phyloP scores from a whole-genome alignment of 352 stramenopile genomes.

The Pythium scleroteichum region DNA sequence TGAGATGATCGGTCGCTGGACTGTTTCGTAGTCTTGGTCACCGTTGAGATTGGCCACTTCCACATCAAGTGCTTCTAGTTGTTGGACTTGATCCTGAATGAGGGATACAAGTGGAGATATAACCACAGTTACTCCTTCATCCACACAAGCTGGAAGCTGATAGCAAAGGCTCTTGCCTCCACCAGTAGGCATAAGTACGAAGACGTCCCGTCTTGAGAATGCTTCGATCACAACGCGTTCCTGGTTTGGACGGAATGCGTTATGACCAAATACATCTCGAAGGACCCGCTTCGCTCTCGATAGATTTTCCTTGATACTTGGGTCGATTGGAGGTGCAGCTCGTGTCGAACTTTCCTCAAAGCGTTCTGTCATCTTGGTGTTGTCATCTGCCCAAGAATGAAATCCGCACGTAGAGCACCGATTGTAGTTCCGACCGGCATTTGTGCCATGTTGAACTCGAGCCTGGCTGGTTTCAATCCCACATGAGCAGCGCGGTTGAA shows the following conservation, averaged over 20 bases:
- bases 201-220: slow-evolving; percentile 94
- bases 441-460: slow-evolving; percentile 66
- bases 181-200: slow-evolving; percentile 99
- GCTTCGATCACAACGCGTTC: slow-evolving; percentile 93
- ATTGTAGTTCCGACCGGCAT: slow-evolving; percentile 69
- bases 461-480: slow-evolving; percentile 58
- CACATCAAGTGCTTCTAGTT: slow-evolving; percentile 92
- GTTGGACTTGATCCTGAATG: slow-evolving; percentile 99
- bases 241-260: slow-evolving; percentile 94
- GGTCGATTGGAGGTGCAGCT: slow-evolving; percentile 30
- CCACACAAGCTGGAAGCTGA: slow-evolving; percentile 89
- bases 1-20: slow-evolving; percentile 85
- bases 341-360: slow-evolving; percentile 12
- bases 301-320: slow-evolving; percentile 66
- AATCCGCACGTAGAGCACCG: slow-evolving; percentile 76
- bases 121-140: slow-evolving; percentile 95
- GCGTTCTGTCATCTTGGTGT: not conserved
- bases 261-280: slow-evolving; percentile 95
- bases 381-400: slow-evolving; percentile 59
- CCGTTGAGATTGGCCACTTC: slow-evolving; percentile 84
- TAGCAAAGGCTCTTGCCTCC: slow-evolving; percentile 99
- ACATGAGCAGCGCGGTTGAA: slow-evolving; percentile 49
- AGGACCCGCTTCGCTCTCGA: slow-evolving; percentile 68
- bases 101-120: slow-evolving; percentile 98
- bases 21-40: slow-evolving; percentile 86